phyloP scores from a whole-genome alignment of 345 rosid species.

The Toxicodendron radicans region DNA sequence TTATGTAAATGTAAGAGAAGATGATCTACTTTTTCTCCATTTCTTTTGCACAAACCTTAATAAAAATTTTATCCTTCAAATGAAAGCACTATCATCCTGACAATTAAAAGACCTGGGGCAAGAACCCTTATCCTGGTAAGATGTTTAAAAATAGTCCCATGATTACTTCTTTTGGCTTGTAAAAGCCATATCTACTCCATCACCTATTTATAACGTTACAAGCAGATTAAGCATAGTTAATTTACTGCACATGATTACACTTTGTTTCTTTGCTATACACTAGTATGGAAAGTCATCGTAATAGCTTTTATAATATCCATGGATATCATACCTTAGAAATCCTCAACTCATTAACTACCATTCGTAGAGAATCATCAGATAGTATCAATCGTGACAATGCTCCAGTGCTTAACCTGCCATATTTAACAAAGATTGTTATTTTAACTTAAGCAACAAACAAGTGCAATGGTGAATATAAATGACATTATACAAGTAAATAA shows the following conservation, averaged over 20 bases:
- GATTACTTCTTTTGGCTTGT: background rate
- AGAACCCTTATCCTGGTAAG: background rate
- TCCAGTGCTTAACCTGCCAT: constrained; percentile 86
- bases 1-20: background rate
- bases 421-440: constrained; percentile 1
- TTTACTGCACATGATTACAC: background rate
- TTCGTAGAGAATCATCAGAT: constrained; percentile 78
- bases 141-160: background rate
- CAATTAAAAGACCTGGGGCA: background rate
- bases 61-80: background rate
- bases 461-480: background rate
- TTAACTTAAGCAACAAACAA: background rate
- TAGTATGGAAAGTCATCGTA: background rate
- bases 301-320: constrained; percentile 2
- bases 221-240: background rate
- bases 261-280: background rate
- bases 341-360: constrained; percentile 79
- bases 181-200: background rate
- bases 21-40: background rate
- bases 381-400: constrained; percentile 85
- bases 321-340: constrained; percentile 56
- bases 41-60: background rate
- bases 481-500: too few relatives aligned
- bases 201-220: background rate
- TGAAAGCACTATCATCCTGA: background rate